A percentile compares a stretch with the other conserved stretches of the same genome.
phyloP scores from a whole-genome alignment of 345 rosid genomes.

The Acer negundo region DNA sequence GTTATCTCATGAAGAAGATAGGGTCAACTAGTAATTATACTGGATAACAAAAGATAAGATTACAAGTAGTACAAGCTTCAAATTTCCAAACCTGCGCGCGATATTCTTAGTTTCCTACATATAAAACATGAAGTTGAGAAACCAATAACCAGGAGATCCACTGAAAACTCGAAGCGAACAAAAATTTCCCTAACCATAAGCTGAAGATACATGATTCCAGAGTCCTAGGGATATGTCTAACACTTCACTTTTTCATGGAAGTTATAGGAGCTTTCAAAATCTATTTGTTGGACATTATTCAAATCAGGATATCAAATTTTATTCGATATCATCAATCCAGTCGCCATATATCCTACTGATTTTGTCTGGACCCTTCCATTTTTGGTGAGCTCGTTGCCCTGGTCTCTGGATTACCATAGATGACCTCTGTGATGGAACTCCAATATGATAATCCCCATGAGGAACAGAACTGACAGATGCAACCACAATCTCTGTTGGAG shows the following conservation, averaged over 20 bases:
- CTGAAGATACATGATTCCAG: conserved; percentile 18
- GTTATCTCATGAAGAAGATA: background rate
- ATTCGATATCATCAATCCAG: conserved; percentile 94
- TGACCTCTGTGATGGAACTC: conserved; percentile 76
- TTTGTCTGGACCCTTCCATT: conserved; percentile 98
- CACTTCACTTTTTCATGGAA: conserved; percentile 15
- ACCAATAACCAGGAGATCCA: background rate
- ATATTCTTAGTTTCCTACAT: background rate
- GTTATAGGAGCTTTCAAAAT: conserved; percentile 6
- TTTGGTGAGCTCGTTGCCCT: conserved; percentile 80
- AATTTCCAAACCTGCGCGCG: conserved; percentile 17
- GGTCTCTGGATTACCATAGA: conserved; percentile 66
- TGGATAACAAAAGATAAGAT: conserved; percentile 12
- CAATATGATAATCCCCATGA: conserved; percentile 63
- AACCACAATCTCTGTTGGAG: conserved; percentile 48
- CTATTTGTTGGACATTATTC: conserved; percentile 8
- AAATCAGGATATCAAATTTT: conserved; percentile 19
- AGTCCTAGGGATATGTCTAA: conserved; percentile 2
- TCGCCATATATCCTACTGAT: conserved; percentile 98
- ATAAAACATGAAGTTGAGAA: background rate
- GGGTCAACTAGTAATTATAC: background rate
- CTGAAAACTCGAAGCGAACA: conserved; percentile 21
- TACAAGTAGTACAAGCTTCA: conserved; percentile 24
- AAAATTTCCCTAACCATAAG: conserved; percentile 8
- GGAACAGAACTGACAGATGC: conserved; percentile 51